Base-by-base conservation (phyloP, 257 asterid species). In the Salvia miltiorrhiza region DNA sequence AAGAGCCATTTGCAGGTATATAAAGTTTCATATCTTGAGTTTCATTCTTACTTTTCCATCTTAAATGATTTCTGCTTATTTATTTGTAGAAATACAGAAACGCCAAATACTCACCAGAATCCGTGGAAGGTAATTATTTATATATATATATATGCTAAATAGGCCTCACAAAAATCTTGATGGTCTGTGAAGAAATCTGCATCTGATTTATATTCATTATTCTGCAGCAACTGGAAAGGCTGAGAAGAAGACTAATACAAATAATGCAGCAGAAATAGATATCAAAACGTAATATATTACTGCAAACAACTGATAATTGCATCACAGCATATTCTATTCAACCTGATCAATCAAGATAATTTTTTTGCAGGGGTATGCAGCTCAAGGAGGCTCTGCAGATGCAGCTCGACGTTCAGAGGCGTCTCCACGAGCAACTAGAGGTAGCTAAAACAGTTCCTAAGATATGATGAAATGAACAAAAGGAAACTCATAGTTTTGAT, bases 1-100 rank as follows among this genome's bases (percentile, higher is more conserved):
- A 93, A 93, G 78, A 90, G 97, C 83, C 98, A 93, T 84, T 77
- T 93, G 74, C 98, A 93, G 96, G 98, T 92, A 67, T 39, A 64
- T 44, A 32, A 20, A 40, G 8, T 59, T 6, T 24, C 40, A 23
- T 71, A 20, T 19, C 20, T 53, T 50, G 13, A 49, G 23, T 64
- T 70, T 65, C 28, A 20, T 17, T 63, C 16, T 7, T 30, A 1
- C 33, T 16, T 17, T 8, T 39, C 54, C 30, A 61, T 12, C 19
- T 57, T 5, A 40, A 54, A 26, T 12, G 11, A 3, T 8, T 9
- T 55, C 37, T 4, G 7, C 4, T 54, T 10, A 23, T 69, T 10
- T 40, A 49, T 66, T 62, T 73, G 82, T 66, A 91, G 98, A 92
- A 92, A 78, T 92, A 92, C 63, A 82, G 98, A 61, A 92, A 79